Evolutionary conservation across 345 rosid species (phyloP).

Genomic region (Rhodamnia argentea): DNA sequence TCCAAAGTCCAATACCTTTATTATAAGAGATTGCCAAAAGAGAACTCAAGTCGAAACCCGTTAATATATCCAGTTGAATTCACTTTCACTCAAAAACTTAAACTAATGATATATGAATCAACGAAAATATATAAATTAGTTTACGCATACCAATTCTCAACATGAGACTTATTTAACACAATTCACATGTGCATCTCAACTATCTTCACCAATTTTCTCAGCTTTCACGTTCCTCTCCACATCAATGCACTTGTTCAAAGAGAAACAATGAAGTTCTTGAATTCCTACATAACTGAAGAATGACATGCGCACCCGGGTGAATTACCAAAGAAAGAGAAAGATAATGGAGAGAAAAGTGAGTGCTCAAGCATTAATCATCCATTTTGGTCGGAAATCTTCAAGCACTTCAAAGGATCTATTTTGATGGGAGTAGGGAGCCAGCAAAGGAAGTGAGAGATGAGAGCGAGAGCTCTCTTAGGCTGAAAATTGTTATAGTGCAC

Average conservation of each 20-base stretch:
- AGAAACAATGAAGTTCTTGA: not conserved
- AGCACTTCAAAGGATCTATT: too few species aligned
- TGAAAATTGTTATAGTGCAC: too few species aligned
- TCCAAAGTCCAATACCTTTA: not conserved
- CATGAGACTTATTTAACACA: not conserved
- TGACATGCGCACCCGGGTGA: too few species aligned
- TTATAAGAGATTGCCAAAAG: not conserved
- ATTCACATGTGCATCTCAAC: not conserved
- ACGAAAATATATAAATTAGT: not conserved
- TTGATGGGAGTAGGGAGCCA: too few species aligned
- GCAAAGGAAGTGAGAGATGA: conserved; percentile 47
- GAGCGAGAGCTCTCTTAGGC: conserved; percentile 57
- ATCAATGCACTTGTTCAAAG: not conserved
- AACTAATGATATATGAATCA: not conserved
- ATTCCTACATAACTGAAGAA: not conserved
- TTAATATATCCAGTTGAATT: not conserved
- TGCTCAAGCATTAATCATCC: too few species aligned
- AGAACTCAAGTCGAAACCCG: not conserved
- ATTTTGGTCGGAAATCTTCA: too few species aligned
- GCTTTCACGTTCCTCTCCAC: not conserved
- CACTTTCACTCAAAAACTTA: not conserved
- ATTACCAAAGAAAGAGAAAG: too few species aligned
- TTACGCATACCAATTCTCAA: not conserved
- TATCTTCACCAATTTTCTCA: not conserved
- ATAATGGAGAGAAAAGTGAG: too few species aligned